Percentiles rank a stretch among this genome's conserved stretches.
phyloP scores from a whole-genome alignment of 495 filamentous ascomycete species.

The Tuber microsphaerosporum region DNA sequence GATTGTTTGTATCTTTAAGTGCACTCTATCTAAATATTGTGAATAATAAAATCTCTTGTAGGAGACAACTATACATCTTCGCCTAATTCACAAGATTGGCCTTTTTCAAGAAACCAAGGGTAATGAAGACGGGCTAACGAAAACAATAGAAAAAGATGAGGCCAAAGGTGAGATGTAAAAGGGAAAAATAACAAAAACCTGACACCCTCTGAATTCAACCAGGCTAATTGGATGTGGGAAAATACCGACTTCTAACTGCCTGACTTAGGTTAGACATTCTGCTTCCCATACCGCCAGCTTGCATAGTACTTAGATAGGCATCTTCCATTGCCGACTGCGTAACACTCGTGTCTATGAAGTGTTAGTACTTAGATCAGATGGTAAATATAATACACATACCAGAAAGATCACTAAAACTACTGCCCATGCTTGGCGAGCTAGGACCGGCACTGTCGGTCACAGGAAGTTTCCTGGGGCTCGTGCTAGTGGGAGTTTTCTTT shows the following conservation, averaged over 20 bases:
- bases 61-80: neutral
- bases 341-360: slow-evolving; percentile 69
- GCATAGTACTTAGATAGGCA: slow-evolving; percentile 85
- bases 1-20: neutral
- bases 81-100: neutral
- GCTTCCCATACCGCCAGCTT: slow-evolving; percentile 73
- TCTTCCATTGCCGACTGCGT: slow-evolving; percentile 92
- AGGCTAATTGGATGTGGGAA: slow-evolving; percentile 33
- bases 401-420: slow-evolving; percentile 94
- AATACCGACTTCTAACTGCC: slow-evolving; percentile 40
- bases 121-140: neutral
- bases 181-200: neutral
- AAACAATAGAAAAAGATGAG: neutral
- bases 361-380: slow-evolving; percentile 17
- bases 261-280: slow-evolving; percentile 80
- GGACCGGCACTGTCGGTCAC: slow-evolving; percentile 34
- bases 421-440: slow-evolving; percentile 85
- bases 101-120: slow-evolving; percentile 3
- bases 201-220: neutral
- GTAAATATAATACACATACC: slow-evolving; percentile 50
- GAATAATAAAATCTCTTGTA: neutral
- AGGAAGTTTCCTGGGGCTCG: slow-evolving; percentile 28
- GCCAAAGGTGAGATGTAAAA: neutral
- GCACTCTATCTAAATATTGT: neutral
- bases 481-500: slow-evolving; percentile 7